Conservation (phyloP, 2,329 filamentous ascomycete species). For the Colletotrichum sp. region DNA sequence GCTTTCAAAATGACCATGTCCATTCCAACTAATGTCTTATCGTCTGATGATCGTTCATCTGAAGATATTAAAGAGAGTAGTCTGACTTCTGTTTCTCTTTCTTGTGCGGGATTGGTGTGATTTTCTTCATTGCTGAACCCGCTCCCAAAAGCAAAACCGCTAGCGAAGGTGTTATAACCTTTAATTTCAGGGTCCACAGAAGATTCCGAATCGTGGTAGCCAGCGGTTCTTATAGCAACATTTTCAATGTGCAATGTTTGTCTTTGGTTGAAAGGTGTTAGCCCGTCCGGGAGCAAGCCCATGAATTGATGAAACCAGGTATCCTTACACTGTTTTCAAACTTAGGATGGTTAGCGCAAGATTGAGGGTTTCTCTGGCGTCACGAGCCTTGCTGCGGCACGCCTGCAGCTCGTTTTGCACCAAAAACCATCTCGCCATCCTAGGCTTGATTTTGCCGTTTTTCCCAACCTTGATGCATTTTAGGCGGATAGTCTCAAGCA, state of each 20-base stretch:
- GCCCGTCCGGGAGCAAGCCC: too few relatives aligned
- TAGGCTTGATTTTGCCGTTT: background rate
- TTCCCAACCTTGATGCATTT: background rate
- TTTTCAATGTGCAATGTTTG: background rate
- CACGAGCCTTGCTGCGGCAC: background rate
- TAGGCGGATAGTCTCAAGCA: background rate
- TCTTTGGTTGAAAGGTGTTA: background rate
- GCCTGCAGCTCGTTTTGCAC: background rate
- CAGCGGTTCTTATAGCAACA: background rate
- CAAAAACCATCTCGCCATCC: background rate
- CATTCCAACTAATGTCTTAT: too few relatives aligned
- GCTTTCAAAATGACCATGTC: background rate
- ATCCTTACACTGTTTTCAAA: background rate
- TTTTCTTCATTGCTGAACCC: too few relatives aligned
- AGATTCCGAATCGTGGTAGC: background rate
- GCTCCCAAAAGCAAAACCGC: fast-evolving
- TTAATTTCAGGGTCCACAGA: background rate
- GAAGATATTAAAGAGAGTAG: background rate
- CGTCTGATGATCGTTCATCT: background rate
- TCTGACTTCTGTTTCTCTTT: background rate
- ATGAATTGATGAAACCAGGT: too few relatives aligned
- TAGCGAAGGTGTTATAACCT: background rate
- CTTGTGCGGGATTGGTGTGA: too few relatives aligned
- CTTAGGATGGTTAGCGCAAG: background rate
- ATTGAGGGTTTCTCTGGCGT: background rate